phyloP scores from a whole-genome alignment of 2,329 filamentous ascomycete genomes.

The Paramyrothecium sp. region DNA sequence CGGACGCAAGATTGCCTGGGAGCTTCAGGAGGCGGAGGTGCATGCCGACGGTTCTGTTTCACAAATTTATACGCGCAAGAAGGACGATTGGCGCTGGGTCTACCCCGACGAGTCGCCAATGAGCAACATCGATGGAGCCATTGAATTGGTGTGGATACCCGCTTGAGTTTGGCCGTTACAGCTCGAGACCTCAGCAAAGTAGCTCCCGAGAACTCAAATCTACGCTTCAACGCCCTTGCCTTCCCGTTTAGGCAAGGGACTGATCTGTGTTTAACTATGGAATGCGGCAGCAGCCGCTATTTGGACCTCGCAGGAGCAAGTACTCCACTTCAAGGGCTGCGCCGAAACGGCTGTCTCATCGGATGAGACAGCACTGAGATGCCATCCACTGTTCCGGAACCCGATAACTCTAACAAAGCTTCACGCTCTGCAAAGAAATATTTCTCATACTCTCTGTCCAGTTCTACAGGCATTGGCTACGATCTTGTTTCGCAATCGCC shows the following conservation, averaged over 20 bases:
- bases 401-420: too few species aligned
- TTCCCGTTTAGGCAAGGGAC: not conserved
- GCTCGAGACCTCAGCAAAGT: not conserved
- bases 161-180: constrained; percentile 8
- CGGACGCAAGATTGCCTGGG: constrained; percentile 52
- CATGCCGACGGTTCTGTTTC: constrained; percentile 48
- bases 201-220: not conserved
- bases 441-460: too few species aligned
- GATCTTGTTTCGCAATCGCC: too few species aligned
- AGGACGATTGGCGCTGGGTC: constrained; percentile 53
- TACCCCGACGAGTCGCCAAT: constrained; percentile 43
- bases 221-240: not conserved
- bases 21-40: constrained; percentile 48
- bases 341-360: too few species aligned
- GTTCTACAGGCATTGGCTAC: too few species aligned
- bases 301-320: not conserved
- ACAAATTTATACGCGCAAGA: constrained; percentile 53
- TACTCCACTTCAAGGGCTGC: not conserved
- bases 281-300: not conserved
- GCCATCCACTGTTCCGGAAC: too few species aligned
- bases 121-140: constrained; percentile 52
- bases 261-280: not conserved
- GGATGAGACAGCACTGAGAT: too few species aligned
- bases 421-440: too few species aligned
- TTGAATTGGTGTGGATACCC: constrained; percentile 58